Percentiles rank a stretch among this genome's conserved stretches.
phyloP scores from a whole-genome alignment of 106 monocot genomes.

The Dendrobium nobile region DNA sequence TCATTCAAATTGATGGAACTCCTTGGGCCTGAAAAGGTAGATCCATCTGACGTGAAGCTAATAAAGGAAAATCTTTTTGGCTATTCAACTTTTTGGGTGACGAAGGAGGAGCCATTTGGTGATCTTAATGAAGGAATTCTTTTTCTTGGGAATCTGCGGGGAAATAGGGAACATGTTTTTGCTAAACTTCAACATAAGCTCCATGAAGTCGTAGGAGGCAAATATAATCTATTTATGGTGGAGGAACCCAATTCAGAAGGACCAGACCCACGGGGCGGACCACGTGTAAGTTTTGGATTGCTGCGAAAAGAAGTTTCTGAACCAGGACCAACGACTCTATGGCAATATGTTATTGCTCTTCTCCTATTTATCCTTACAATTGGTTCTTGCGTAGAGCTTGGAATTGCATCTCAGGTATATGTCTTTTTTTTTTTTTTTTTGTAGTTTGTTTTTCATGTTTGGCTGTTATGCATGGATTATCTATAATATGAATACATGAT shows the following conservation, averaged over 20 bases:
- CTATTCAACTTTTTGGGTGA: constrained; percentile 95
- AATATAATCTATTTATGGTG: constrained; percentile 96
- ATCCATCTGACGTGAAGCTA: constrained; percentile 81
- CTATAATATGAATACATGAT: neutral
- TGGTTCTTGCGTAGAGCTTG: constrained; percentile 89
- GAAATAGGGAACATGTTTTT: constrained; percentile 84
- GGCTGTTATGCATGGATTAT: neutral
- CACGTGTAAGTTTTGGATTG: constrained; percentile 92
- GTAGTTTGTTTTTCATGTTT: neutral
- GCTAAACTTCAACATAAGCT: constrained; percentile 71
- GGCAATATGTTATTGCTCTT: constrained; percentile 95
- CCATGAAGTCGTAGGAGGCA: constrained; percentile 57
- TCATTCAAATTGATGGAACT: constrained; percentile 90
- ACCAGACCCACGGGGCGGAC: constrained; percentile 87
- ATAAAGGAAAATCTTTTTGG: constrained; percentile 94
- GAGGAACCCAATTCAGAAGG: constrained; percentile 95
- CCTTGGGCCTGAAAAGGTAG: constrained; percentile 93
- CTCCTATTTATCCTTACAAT: constrained; percentile 83
- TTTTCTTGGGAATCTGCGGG: constrained; percentile 87
- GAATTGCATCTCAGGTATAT: constrained; percentile 95
- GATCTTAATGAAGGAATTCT: constrained; percentile 94
- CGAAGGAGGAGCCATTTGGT: constrained; percentile 92
- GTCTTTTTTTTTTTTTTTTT: neutral
- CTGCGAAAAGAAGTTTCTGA: constrained; percentile 95
- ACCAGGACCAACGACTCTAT: constrained; percentile 82